Evolutionary conservation across 2,329 filamentous ascomycete species (phyloP), one percentile per base, ranked within the genome.

Genomic region (Alternaria angustiovoidea): DNA sequence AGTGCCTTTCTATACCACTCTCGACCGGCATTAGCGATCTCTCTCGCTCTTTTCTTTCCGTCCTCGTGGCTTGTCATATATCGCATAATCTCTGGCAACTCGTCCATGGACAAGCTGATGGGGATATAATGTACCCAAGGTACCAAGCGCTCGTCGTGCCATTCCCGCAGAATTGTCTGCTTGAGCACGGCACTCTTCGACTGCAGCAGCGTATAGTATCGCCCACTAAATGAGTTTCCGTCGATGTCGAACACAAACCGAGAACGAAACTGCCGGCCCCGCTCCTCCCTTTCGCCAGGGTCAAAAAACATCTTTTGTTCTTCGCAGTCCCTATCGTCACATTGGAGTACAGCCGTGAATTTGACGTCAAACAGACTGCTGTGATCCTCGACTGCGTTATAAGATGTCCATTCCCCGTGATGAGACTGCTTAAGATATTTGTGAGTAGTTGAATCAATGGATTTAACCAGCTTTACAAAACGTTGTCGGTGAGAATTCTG

Each of bases 401-500:
- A 57, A 18, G 28, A 39, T 16, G 20, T 18, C 55, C 55, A 57
- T 14, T 38, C 8, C 6, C 55, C 48, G 8, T 18, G 41, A 7
- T 52, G 18, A 18, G 28, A 24, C 32, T 57, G 47, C 24, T 46
- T 41, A 4, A 57, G 28, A 20, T 62, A 66, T 8, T 43, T 63
- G 39, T 70, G 56, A 1, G 52, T 57, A 24, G 18, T 52, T 32
- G 62, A 53, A 18, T 46, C 18, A n/a, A 71, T 36, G 16, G 59
- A 64, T 26, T 72, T 53, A 3, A 61, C 65, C 32, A 74, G 83
- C 77, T 57, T 83, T 80, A 59, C 84, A 8, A 69, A 66, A 66
- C 70, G 54, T 52, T 86, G 83, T 1, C 86, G 80, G 20, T 87
- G 85, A 42, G 78, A 81, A 1, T 71, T 49, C 1, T 62, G 63